Conservation (phyloP, 73 alveolate species). For the Paramecium caudatum region DNA sequence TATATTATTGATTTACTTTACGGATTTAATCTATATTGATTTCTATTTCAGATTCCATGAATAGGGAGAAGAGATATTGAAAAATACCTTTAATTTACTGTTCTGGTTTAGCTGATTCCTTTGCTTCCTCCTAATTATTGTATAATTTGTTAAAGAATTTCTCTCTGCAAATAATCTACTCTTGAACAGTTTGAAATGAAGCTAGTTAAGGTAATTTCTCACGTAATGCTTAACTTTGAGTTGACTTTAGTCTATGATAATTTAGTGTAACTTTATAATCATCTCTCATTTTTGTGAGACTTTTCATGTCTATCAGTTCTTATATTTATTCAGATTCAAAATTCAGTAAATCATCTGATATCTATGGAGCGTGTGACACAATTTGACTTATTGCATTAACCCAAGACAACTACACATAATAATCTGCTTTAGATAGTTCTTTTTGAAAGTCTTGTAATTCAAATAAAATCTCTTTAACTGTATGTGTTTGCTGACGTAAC, state of each 20-base stretch:
- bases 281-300: not conserved
- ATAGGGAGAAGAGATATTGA: not conserved
- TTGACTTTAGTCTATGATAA: not conserved
- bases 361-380: not conserved
- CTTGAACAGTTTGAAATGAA: not conserved
- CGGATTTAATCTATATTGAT: conserved; percentile 21
- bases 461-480: not conserved
- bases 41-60: conserved; percentile 8
- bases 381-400: conserved; percentile 8
- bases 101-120: not conserved
- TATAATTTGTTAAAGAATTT: not conserved
- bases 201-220: not conserved
- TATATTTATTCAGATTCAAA: not conserved
- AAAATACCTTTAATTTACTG: not conserved
- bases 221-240: not conserved
- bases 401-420: conserved; percentile 10
- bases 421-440: not conserved
- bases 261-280: not conserved
- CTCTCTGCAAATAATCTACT: not conserved
- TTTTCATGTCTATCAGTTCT: not conserved
- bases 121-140: not conserved
- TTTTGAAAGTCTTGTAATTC: conserved; percentile 21
- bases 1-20: not conserved
- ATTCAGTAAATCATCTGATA: not conserved
- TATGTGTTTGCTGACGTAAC: not conserved